A percentile compares a stretch with the other conserved stretches of the same genome.
Evolutionary conservation across 148 eudicot genomes (phyloP).

Genomic region (Nepenthes gracilis): DNA sequence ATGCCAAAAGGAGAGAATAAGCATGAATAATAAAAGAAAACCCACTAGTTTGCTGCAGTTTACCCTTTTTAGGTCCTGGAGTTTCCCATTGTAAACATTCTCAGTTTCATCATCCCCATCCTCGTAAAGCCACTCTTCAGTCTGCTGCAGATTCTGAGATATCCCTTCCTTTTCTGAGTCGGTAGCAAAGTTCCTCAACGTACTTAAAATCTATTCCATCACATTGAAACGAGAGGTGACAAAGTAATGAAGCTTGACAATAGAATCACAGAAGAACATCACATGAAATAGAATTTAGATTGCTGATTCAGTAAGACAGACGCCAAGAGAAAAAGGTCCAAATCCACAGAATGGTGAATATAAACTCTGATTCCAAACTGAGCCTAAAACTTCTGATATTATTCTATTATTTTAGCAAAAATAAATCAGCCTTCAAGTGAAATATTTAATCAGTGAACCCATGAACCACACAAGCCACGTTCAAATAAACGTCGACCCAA

Average conservation of each 20-base stretch:
- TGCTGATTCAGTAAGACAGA: no score
- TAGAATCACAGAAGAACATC: background rate
- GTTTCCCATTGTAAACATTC: slow-evolving; percentile 44
- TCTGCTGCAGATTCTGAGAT: slow-evolving; percentile 48
- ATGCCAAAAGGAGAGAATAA: background rate
- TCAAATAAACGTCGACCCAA: background rate
- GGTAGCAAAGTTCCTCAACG: slow-evolving; percentile 57
- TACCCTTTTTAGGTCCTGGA: slow-evolving; percentile 66
- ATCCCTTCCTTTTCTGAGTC: slow-evolving; percentile 62
- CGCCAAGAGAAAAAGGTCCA: no score
- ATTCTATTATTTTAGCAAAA: no score
- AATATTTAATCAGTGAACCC: no score
- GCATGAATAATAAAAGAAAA: no score
- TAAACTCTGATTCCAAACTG: no score
- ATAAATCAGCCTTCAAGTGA: no score
- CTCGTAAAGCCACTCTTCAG: slow-evolving; percentile 95
- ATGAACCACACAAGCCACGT: background rate
- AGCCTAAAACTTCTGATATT: no score
- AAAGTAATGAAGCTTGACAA: background rate
- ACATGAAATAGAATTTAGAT: no score
- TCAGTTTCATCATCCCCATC: slow-evolving; percentile 93
- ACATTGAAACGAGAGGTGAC: background rate
- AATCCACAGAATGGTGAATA: no score
- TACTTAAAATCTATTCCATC: slow-evolving; percentile 42
- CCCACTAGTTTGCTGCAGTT: background rate